A percentile compares a stretch with the other conserved stretches of the same genome.
Conservation (phyloP, 2,329 filamentous ascomycete genomes). For the Rutstroemia sp. region DNA sequence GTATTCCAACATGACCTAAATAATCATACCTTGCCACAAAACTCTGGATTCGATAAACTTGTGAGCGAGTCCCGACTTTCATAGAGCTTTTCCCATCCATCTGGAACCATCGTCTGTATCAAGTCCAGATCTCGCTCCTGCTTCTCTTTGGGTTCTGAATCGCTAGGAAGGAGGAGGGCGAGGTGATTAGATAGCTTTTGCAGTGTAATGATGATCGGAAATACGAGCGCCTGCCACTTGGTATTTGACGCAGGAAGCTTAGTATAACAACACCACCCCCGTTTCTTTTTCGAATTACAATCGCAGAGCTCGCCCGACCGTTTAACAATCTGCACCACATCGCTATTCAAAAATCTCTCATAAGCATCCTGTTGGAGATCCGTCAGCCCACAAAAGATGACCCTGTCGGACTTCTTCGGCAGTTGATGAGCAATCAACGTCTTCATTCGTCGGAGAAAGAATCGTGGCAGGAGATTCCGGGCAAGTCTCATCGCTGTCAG, state of each 20-base stretch:
- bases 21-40: conserved; percentile 65
- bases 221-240: conserved; percentile 61
- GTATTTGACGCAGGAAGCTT: conserved; percentile 38
- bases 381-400: conserved; percentile 91
- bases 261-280: conserved; percentile 74
- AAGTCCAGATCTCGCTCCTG: conserved; percentile 70
- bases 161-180: conserved; percentile 71
- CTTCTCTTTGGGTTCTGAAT: conserved; percentile 58
- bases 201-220: conserved; percentile 73
- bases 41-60: conserved; percentile 78
- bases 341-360: conserved; percentile 68
- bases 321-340: conserved; percentile 62
- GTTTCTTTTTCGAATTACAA: conserved; percentile 61
- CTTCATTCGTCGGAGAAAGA: conserved; percentile 92
- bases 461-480: conserved; percentile 77
- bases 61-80: conserved; percentile 68
- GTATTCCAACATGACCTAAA: neutral
- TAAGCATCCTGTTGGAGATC: conserved; percentile 76
- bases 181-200: conserved; percentile 91
- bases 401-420: conserved; percentile 87
- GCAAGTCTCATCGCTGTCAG: conserved; percentile 79
- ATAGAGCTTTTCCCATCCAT: conserved; percentile 68
- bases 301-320: conserved; percentile 59
- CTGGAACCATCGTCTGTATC: conserved; percentile 67
- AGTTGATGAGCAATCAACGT: conserved; percentile 84